Base-by-base conservation (phyloP, 2,329 filamentous ascomycete species). In the Diplodia scrobiculata region DNA sequence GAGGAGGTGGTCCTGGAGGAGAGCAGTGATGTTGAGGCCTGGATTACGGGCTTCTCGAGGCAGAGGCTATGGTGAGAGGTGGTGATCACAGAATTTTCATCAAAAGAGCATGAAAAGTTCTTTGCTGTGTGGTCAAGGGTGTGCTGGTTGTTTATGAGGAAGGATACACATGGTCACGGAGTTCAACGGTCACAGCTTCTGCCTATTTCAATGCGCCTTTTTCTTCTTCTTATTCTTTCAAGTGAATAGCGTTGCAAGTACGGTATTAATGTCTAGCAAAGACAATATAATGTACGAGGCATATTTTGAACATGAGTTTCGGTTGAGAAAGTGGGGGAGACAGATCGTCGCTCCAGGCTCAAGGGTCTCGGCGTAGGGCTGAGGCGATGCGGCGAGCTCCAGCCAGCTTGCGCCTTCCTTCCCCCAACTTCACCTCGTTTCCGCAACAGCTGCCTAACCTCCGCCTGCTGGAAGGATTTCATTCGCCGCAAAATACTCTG, bases 311-410 rank as follows among this genome's bases (percentile, higher is more conserved):
- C 7, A 4, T 19, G 41, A 10, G n/a, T 45, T n/a, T 19, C 19
- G 41, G 41, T 19, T 17, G 38, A 45, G 53, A 29, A 21, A 14
- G 34, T 4, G 34, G 25, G 5, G 17, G 25, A 47, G 29, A 21
- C 36, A 17, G 38, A 45, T 19, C 55, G 36, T 25, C 14, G 38
- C 11, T 2, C 25, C 2, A 27, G 48, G 21, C 50, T 4, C 5
- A 11, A 54, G 52, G 32, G 52, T 54, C 19, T 54, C 41, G n/a
- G 29, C 25, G 36, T 48, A 60, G 55, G 55, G 55, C 55, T 60
- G 55, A 60, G 25, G 55, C 38, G 25, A 21, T 41, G 25, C 55
- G 38, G 55, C 55, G 54, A 58, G 54, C 55, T 60, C 55, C 55
- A 48, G 55, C 55, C 55, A 60, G 55, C 55, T 60, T 60, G 55